Evolutionary conservation across 164 flowering plant species (phyloP), one percentile per base, ranked within the genome.

Genomic region (Berberis vulgaris): DNA sequence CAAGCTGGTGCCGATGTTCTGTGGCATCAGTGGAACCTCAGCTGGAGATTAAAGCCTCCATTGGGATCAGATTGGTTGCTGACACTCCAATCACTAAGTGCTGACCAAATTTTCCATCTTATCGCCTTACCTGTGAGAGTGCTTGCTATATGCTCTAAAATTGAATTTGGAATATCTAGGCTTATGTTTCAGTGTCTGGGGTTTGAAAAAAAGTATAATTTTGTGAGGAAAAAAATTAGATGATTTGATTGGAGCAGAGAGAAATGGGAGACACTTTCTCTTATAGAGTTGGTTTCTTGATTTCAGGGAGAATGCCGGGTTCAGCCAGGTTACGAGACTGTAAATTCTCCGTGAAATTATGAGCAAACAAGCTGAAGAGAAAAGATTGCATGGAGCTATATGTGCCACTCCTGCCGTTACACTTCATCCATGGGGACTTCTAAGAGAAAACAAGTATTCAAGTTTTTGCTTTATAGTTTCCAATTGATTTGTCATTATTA

Each of bases 301-400:
- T 26, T 9, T 59, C 88, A 96, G 98, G 97, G 54, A 96, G 98
- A 73, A 94, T 94, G 98, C 98, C 97, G 49, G 98, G 98, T 8
- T 79, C 98, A 11, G 88, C 81, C 26, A 75, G 91, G 26, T 78
- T 94, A 56, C 74, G 97, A 76, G 98, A 94, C 65, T 77, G 87
- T 71, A 78, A 86, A 68, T 77, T 60, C 88, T 94, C 6, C 70
- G 73, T 45, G 67, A 74, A 57, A 90, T 94, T 43, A 85, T 84
- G 1, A 76, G 80, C 74, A 94, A 78, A 78, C 98, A 94, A 47
- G 96, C 93, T 1, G 98, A 90, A 63, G 88, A 78, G 63, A 86
- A 84, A 66, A 76, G 95, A 71, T 76, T 86, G 11, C 88, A 88
- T 73, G 96, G 90, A 55, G 97, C 93, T 63, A 94, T 94, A 13